These are phyloP conservation scores for Hippophae gyantsensis DNA, from an alignment of 306 rosid genomes.

Conservation along the genomic window DNA sequence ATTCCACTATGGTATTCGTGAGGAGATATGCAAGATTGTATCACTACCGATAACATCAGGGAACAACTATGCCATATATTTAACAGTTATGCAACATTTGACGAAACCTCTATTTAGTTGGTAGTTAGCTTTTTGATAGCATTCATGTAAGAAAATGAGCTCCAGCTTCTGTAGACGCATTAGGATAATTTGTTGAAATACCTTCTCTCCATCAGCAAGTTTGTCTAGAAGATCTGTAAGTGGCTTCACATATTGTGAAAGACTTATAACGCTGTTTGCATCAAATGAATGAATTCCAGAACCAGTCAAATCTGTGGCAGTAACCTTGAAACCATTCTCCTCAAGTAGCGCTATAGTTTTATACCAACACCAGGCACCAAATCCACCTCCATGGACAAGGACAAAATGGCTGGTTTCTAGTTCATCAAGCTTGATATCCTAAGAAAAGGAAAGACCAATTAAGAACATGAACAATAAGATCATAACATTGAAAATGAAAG, in stretches of 20 bases:
- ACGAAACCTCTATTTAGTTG: background rate
- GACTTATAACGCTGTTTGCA: conserved; percentile 52
- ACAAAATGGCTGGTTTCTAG: conserved; percentile 80
- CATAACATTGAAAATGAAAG: conserved; percentile 1
- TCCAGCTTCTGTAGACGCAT: conserved; percentile 1
- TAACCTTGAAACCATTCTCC: conserved; percentile 71
- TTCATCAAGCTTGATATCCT: conserved; percentile 74
- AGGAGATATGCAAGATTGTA: no score
- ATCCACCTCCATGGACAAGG: conserved; percentile 98
- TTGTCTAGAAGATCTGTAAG: conserved; percentile 66
- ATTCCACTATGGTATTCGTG: no score
- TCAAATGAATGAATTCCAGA: conserved; percentile 82
- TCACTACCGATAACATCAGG: no score
- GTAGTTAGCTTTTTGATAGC: background rate
- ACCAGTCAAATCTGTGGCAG: conserved; percentile 87
- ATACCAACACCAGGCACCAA: conserved; percentile 99
- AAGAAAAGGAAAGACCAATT: conserved; percentile 17
- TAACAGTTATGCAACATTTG: background rate
- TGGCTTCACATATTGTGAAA: conserved; percentile 82
- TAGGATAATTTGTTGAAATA: conserved; percentile 8
- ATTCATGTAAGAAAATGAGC: background rate
- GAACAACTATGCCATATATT: background rate
- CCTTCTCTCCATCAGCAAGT: conserved; percentile 74
- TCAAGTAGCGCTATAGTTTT: conserved; percentile 93
- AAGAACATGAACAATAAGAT: no score